Base-by-base conservation (phyloP, 1,284 basidiomycete species). In the Sphagnurus paluster region DNA sequence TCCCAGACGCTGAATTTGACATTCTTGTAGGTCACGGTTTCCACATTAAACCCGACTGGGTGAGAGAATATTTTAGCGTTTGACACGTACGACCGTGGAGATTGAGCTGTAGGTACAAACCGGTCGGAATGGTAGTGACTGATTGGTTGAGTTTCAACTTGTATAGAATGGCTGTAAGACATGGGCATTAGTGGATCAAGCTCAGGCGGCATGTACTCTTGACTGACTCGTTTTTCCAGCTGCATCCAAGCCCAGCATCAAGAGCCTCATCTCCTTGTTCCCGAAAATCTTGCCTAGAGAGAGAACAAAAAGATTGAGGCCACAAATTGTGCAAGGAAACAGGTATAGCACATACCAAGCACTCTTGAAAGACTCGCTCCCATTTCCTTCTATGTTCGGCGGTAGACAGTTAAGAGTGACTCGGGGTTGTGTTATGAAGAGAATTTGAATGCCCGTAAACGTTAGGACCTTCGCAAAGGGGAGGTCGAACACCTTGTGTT, bases 1-100 rank as follows among this genome's bases (percentile, higher is more conserved):
- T 99, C 97, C 97, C 97, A 99, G 19, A 99, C 97, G 61, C 97
- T 99, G 79, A 99, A 99, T 65, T 96, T 97, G 64, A 99, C 95
- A 62, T 99, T 99, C 81, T 98, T 98, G 76, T 99, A 99, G 55
- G 95, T 97, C 56, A 99, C 97, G 9, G 97, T 99, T 75, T 99
- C 97, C 59, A 99, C 97, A 67, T 99, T 98, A 82, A 98, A 98
- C 16, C 94, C 94, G 74, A 88, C 93, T 91, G 26, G 33, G 40
- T 36, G 38, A 44, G 30, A 21, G 42, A 34, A 8, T 17, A 44
- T n/a, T n/a, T n/a, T n/a, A n/a, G n/a, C n/a, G n/a, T n/a, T n/a
- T n/a, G n/a, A n/a, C n/a, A n/a, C n/a, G n/a, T n/a, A n/a, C n/a
- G n/a, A n/a, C n/a, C n/a, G n/a, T n/a, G n/a, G n/a, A n/a, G n/a